Conservation (phyloP, 78 protist species). For the Speleostelium caveatum region DNA sequence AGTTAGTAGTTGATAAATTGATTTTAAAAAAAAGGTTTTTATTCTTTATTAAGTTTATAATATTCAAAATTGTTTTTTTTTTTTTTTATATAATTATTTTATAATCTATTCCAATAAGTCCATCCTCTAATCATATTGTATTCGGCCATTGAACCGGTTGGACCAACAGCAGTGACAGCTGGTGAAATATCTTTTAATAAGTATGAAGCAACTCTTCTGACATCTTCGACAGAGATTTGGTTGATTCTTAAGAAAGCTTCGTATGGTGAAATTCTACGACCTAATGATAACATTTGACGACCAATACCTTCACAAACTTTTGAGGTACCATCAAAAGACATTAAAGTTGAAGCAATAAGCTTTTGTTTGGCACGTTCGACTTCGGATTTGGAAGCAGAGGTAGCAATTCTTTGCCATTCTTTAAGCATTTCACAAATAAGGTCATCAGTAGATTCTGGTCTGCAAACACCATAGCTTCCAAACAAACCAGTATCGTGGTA, state of each 20-base stretch:
- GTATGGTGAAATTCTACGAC: conserved; percentile 87
- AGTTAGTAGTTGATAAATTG: too few species aligned
- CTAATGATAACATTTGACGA: conserved; percentile 90
- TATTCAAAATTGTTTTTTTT: neutral
- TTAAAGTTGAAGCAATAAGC: conserved; percentile 78
- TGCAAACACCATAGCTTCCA: conserved; percentile 90
- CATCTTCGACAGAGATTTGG: conserved; percentile 82
- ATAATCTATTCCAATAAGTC: conserved; percentile 65
- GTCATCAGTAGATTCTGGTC: conserved; percentile 78
- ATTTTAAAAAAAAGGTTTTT: too few species aligned
- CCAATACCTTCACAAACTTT: conserved; percentile 93
- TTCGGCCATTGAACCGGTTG: conserved; percentile 68
- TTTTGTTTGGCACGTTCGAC: conserved; percentile 87
- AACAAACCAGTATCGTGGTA: conserved; percentile 97
- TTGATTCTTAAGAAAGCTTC: conserved; percentile 86
- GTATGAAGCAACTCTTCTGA: conserved; percentile 57
- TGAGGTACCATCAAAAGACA: conserved; percentile 83
- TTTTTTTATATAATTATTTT: neutral
- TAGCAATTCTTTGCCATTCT: conserved; percentile 83
- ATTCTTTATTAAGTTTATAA: too few species aligned
- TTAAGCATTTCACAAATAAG: conserved; percentile 51
- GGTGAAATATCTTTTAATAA: conserved; percentile 81
- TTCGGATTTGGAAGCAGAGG: conserved; percentile 73
- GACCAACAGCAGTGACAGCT: conserved; percentile 86
- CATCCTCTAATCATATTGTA: conserved; percentile 68